Evolutionary conservation across 768 basidiomycete species (phyloP), one percentile per base, ranked within the genome.

Genomic region (Auricularia auricula-judae): DNA sequence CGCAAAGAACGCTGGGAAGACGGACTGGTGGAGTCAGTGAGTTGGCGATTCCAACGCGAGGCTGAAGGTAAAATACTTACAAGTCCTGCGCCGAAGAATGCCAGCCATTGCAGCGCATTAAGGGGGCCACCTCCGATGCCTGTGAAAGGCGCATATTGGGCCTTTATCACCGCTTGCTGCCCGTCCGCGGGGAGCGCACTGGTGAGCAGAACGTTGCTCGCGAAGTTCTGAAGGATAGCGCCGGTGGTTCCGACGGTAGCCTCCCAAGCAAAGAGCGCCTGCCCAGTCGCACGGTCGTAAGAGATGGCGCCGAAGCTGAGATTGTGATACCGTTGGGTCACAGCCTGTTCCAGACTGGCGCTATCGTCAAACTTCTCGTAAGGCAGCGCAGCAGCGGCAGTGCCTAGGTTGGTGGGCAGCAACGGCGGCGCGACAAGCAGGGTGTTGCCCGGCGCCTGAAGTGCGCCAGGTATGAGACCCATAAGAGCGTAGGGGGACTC

Each of bases 1-100:
- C 10, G 87, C 81, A 68, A 84, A 90, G 76, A 92, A 92, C 3
- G 89, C 89, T n/a, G 90, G 88, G 70, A 82, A 91, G 1, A 89
- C 85, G 11, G 86, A 79, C 87, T 89, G 63, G 66, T 21, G 21
- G 16, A 36, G 7, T 29, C 14, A 3, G 14, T 18, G 29, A 29
- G 29, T 29, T 29, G 29, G 29, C 29, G 29, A 29, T 29, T 29
- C 29, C 29, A 29, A 29, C 29, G 29, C 29, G 29, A 29, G 29
- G 2, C 29, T 29, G 29, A 47, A 54, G 44, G 35, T 42, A 33
- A 18, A 3, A 29, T 5, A 70, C 81, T 47, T 65, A 88, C 88
- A 86, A 90, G 87, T 1, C 81, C 79, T 39, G 83, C 85, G 23
- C 84, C 85, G 71, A 86, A 91, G 75, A 91, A 91, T 4, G 81